These are phyloP conservation scores for Termitomyces sp. DNA, from an alignment of 1,284 basidiomycete species.

Conservation along the genomic window DNA sequence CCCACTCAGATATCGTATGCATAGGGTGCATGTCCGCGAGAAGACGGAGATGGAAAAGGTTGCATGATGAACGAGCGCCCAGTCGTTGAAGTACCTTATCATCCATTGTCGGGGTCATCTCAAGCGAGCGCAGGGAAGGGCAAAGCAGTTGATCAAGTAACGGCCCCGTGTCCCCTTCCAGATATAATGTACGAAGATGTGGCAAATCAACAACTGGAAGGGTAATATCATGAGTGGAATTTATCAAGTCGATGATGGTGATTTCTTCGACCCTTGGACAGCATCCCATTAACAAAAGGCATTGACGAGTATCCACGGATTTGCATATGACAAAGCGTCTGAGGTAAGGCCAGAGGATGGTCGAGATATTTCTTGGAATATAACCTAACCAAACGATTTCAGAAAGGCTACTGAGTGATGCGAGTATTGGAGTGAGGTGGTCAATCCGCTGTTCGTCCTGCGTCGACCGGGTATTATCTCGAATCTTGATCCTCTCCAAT, in stretches of 20 bases:
- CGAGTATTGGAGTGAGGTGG: neutral
- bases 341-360: neutral
- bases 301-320: neutral
- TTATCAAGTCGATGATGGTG: neutral
- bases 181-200: neutral
- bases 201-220: neutral
- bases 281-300: neutral
- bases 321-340: neutral
- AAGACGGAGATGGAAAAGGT: neutral
- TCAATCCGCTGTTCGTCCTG: neutral
- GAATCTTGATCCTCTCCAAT: neutral
- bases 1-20: neutral
- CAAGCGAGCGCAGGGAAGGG: conserved; percentile 1
- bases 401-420: neutral
- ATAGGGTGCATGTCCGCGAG: neutral
- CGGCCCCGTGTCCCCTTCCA: neutral
- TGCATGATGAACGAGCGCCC: neutral
- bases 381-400: neutral
- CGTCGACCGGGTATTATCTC: too few relatives aligned
- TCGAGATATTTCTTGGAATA: neutral
- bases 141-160: neutral
- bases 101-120: neutral
- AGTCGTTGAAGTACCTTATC: neutral
- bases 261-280: neutral
- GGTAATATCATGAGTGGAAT: neutral